Percentiles rank a stretch among this genome's conserved stretches.
Conservation (phyloP, 805 yeast genomes). For the Yamadazyma scolyti region DNA sequence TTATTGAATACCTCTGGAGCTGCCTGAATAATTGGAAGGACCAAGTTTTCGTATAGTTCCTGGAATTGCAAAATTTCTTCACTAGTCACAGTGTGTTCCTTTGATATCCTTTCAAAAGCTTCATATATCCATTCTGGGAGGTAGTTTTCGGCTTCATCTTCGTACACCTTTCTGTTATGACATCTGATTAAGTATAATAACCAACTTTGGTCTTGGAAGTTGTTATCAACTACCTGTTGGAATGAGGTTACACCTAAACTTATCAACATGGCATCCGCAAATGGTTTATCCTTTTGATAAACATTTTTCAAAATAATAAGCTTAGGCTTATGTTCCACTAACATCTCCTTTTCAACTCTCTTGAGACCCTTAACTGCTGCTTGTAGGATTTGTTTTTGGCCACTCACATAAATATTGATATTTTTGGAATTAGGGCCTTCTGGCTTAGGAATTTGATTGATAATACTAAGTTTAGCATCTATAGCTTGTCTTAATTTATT, state of each 20-base stretch:
- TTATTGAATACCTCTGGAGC: slow-evolving; percentile 56
- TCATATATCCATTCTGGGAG: slow-evolving; percentile 52
- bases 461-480: slow-evolving; percentile 44
- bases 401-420: slow-evolving; percentile 44
- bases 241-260: slow-evolving; percentile 55
- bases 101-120: slow-evolving; percentile 32
- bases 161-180: slow-evolving; percentile 39
- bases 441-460: slow-evolving; percentile 8
- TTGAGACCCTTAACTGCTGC: slow-evolving; percentile 43
- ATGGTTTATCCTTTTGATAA: slow-evolving; percentile 51
- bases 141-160: slow-evolving; percentile 18
- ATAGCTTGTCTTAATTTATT: slow-evolving; percentile 51
- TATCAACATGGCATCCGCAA: slow-evolving; percentile 51
- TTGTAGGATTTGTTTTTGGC: slow-evolving; percentile 49
- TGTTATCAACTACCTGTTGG: slow-evolving; percentile 46
- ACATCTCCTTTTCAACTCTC: slow-evolving; percentile 40
- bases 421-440: slow-evolving; percentile 6
- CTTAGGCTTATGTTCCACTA: slow-evolving; percentile 36
- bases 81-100: slow-evolving; percentile 39
- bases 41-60: slow-evolving; percentile 49
- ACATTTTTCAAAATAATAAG: slow-evolving; percentile 55
- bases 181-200: slow-evolving; percentile 62
- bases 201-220: slow-evolving; percentile 55
- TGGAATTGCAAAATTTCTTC: slow-evolving; percentile 55
- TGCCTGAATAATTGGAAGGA: slow-evolving; percentile 43